Conservation (phyloP, 768 basidiomycete genomes). For the Rossbeevera mucosa region DNA sequence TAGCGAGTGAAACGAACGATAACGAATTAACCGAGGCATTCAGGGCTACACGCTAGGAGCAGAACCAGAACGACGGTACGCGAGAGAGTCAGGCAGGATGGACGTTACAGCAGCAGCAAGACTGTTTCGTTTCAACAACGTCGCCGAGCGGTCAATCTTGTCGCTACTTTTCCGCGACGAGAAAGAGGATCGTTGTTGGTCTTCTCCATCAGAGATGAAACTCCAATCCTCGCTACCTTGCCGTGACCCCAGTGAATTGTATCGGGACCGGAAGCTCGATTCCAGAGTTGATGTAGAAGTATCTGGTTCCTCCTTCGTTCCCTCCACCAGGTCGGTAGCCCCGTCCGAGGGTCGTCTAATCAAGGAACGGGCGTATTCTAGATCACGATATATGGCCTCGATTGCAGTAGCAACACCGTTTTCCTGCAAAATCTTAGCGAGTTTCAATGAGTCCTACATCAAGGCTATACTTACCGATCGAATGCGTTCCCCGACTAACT, state of each 20-base stretch:
- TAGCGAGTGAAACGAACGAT: neutral
- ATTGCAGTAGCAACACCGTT: conserved; percentile 92
- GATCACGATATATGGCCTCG: conserved; percentile 92
- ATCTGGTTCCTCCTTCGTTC: conserved; percentile 32
- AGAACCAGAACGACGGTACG: conserved; percentile 39
- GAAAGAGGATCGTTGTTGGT: conserved; percentile 48
- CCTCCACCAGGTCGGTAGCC: conserved; percentile 21
- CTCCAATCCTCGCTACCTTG: conserved; percentile 82
- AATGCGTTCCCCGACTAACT: conserved; percentile 80
- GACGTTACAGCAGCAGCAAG: conserved; percentile 59
- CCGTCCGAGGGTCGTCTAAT: conserved; percentile 53
- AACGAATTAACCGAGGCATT: neutral
- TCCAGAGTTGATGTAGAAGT: conserved; percentile 24
- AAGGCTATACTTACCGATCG: conserved; percentile 54
- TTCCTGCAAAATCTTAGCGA: conserved; percentile 52
- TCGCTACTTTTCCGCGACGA: conserved; percentile 46
- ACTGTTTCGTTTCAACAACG: conserved; percentile 55
- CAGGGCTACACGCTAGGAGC: conserved; percentile 25
- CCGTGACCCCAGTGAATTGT: conserved; percentile 54
- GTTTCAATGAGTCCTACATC: neutral
- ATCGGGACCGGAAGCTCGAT: conserved; percentile 41
- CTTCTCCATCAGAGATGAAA: conserved; percentile 76
- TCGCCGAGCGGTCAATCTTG: conserved; percentile 32
- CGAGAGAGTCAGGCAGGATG: conserved; percentile 53
- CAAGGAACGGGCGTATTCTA: conserved; percentile 88